These are phyloP conservation scores for Ophiostoma pallidulum DNA, from an alignment of 2,329 filamentous ascomycete genomes.

Conservation along the genomic window DNA sequence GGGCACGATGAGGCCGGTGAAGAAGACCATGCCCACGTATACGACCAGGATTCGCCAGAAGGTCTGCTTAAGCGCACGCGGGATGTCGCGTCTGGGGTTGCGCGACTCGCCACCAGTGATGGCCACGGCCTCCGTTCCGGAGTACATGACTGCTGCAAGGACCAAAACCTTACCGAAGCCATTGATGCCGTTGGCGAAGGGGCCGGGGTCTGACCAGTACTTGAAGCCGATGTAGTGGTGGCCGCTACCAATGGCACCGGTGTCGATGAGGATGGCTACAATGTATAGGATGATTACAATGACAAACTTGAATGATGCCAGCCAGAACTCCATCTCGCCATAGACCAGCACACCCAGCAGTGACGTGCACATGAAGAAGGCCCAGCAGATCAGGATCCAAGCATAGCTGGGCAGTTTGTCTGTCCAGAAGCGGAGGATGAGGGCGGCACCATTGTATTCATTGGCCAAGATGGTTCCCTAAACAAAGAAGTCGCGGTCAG, in stretches of 20 bases:
- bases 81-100: slow-evolving; percentile 16
- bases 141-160: slow-evolving; percentile 18
- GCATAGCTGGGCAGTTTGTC: slow-evolving; percentile 35
- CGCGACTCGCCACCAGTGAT: slow-evolving; percentile 17
- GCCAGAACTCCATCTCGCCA: slow-evolving; percentile 37
- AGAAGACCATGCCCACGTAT: slow-evolving; percentile 23
- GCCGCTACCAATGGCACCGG: slow-evolving; percentile 21
- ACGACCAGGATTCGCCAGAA: slow-evolving; percentile 25
- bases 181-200: slow-evolving; percentile 43
- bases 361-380: slow-evolving; percentile 26
- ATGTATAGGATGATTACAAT: slow-evolving; percentile 33
- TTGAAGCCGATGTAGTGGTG: slow-evolving; percentile 27
- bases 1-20: slow-evolving; percentile 22
- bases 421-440: slow-evolving; percentile 37
- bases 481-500: too few relatives aligned
- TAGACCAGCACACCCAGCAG: slow-evolving; percentile 31
- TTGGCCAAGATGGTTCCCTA: slow-evolving; percentile 14
- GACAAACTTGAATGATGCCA: slow-evolving; percentile 32
- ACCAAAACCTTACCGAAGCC: slow-evolving; percentile 34
- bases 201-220: slow-evolving; percentile 38
- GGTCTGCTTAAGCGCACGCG: slow-evolving; percentile 16
- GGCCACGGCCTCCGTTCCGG: slow-evolving; percentile 19
- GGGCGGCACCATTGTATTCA: slow-evolving; percentile 17
- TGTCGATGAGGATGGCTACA: slow-evolving; percentile 39
- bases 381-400: slow-evolving; percentile 29